These are phyloP conservation scores for Aspergillus hancockii DNA, from an alignment of 495 filamentous ascomycete species.

Conservation along the genomic window DNA sequence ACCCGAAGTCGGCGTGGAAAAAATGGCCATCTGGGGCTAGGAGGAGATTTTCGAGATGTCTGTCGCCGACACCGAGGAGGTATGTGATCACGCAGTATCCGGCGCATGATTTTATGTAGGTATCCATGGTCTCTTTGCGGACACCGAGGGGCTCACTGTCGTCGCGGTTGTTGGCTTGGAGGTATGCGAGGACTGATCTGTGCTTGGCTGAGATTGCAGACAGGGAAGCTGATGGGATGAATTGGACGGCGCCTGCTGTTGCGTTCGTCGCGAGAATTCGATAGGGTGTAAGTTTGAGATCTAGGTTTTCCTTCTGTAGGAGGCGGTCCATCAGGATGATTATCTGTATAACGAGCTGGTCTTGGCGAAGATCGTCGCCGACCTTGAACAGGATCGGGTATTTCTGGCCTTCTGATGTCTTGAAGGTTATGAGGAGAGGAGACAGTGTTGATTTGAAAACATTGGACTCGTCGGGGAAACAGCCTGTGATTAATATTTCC, in stretches of 20 bases:
- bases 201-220: constrained; percentile 79
- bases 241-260: constrained; percentile 87
- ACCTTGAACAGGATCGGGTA: constrained; percentile 97
- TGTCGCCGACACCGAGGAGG: constrained; percentile 94
- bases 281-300: constrained; percentile 93
- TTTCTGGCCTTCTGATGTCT: constrained; percentile 69
- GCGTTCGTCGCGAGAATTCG: constrained; percentile 92
- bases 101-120: constrained; percentile 92
- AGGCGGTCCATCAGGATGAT: constrained; percentile 98
- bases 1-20: constrained; percentile 98
- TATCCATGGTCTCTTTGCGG: constrained; percentile 90
- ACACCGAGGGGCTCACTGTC: constrained; percentile 79
- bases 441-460: constrained; percentile 95
- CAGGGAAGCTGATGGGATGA: constrained; percentile 82
- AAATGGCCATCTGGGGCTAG: constrained; percentile 88
- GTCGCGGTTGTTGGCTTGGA: constrained; percentile 89
- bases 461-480: constrained; percentile 79
- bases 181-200: constrained; percentile 81
- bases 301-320: constrained; percentile 93
- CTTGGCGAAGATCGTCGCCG: constrained; percentile 94
- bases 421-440: constrained; percentile 89
- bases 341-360: constrained; percentile 97
- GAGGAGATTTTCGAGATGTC: constrained; percentile 94
- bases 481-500: constrained; percentile 71
- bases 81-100: constrained; percentile 99